Base-by-base conservation (phyloP, 2,329 filamentous ascomycete genomes). In the Monilinia aucupariae region DNA sequence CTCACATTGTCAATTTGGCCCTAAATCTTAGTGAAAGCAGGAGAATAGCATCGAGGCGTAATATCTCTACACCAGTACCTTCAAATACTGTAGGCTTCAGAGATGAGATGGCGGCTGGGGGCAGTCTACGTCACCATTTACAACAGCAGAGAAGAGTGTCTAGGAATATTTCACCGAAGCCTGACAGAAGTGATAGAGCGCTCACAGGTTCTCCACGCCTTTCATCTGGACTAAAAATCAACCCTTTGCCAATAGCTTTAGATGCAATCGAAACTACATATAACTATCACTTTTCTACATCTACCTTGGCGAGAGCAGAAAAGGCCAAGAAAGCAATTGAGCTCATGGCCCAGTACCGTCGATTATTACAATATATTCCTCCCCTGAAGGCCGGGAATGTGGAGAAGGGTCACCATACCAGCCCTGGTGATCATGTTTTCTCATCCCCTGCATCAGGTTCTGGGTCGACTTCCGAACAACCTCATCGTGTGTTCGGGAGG, bases 1-100 rank as follows among this genome's bases (percentile, higher is more conserved):
- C 88, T 4, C 90, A 96, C 75, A 96, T 97, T 67, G 91, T 97
- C 49, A 92, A 92, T 71, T 90, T 97, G 83, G 93, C 93, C 1
- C 77, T 97, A 69, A 94, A 88, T 67, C 77, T 97, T 56, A 96
- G 90, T 77, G 91, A 97, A 75, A 90, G 88, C 71, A 85, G 86
- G 67, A 85, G 85, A 72, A 81, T 81, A 76, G 89, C 80, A 65
- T 85, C 78, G 74, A 83, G 79, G 75, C 82, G 78, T 75, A 85
- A 73, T 74, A 81, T 75, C 45, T 74, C 71, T 27, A 69, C 79
- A 5, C 82, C 83, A 4, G 71, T 84, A 3, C 80, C 84, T 4
- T 66, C 75, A 76, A 59, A 72, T 22, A 48, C 66, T 7, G 45
- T 63, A 74, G 34, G 71, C 71, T 20, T 82, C 77, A 77, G 84